Base-by-base conservation (phyloP, 1,139 yeast species). In the Candida sanyaensis region DNA sequence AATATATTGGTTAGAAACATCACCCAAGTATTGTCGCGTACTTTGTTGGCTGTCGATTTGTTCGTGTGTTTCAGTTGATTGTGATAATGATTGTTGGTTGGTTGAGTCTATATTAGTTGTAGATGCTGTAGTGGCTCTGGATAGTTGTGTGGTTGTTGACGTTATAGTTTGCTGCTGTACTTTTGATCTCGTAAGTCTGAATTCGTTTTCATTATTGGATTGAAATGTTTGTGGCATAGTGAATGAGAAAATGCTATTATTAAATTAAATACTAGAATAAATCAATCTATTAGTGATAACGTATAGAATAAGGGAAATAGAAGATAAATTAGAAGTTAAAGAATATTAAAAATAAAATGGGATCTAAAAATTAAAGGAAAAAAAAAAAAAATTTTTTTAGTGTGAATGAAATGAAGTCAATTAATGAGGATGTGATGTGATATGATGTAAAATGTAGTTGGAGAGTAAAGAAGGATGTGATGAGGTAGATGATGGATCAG, bases 131-230 rank as follows among this genome's bases (percentile, higher is more conserved):
- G 21, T 17, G 21, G 21, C 21, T 17, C 21, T 17, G 21, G 21
- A 17, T 17, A 17, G 21, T 17, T 17, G 21, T 17, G 21, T 3
- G 21, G 44, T n/a, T 39, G 28, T 29, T 21, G 4, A 6, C 27
- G 13, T 27, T 12, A 51, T 30, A 7, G 39, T 34, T 40, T 42
- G 50, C 23, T 47, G 49, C 13, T 36, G 42, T 24, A 58, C 60
- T 53, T 70, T 69, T 27, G 73, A 62, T 49, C 75, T 61, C 37
- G 73, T 62, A 49, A 69, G 57, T 51, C 73, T 65, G 58, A 62
- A 70, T 30, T 73, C 77, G 58, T 75, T 75, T 55, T 75, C 80
- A 61, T 75, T 73, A 55, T 68, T 72, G 47, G 72, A 51, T 4
- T 41, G 24, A 6, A 50, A 32, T 12, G 69, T 59, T 58, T 66